Base-by-base conservation (phyloP, 495 filamentous ascomycete species). In the Trichoderma reesei region DNA sequence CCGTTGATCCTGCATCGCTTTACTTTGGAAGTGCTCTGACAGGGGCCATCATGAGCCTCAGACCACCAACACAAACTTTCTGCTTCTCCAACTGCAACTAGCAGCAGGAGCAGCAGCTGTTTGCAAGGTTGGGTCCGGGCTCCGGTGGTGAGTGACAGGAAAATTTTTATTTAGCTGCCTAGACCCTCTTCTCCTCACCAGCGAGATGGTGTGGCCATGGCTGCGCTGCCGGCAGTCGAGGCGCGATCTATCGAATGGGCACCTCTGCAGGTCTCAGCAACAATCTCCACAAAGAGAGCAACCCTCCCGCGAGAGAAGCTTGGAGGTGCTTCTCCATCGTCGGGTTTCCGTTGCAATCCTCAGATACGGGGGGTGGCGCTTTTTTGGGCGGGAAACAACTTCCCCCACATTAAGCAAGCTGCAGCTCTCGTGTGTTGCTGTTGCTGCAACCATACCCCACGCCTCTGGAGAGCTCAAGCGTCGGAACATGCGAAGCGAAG, bases 151-250 rank as follows among this genome's bases (percentile, higher is more conserved):
- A 54, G 14, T 56, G 51, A 36, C 51, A 31, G 26, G 51, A 56
- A 56, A 56, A 56, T 56, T 56, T 56, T 56, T 56, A 56, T 56
- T 14, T 56, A 56, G 51, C 51, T 56, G 51, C 51, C 51, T 56
- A 56, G 51, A 56, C 51, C 51, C 51, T 56, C 51, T 56, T 56
- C 51, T 56, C 51, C 51, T 56, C 51, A 56, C 20, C 51, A 56
- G 26, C 31, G 34, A 14, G 26, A 34, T 56, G 51, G 51, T 34
- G 51, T 56, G 51, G 51, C 8, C 51, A 34, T 14, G 3, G 51
- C 51, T 56, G 51, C 51, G 13, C 10, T 31, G 51, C 51, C 51
- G 51, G 51, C 51, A 56, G 51, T 56, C 51, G 51, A 56, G 51
- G 26, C 51, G 51, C 51, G 51, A 56, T 56, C 51, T 56, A 56